Evolutionary conservation across 228 moss, liverwort and hornwort genomes (phyloP).

Genomic region (Sphagnum fallax): DNA sequence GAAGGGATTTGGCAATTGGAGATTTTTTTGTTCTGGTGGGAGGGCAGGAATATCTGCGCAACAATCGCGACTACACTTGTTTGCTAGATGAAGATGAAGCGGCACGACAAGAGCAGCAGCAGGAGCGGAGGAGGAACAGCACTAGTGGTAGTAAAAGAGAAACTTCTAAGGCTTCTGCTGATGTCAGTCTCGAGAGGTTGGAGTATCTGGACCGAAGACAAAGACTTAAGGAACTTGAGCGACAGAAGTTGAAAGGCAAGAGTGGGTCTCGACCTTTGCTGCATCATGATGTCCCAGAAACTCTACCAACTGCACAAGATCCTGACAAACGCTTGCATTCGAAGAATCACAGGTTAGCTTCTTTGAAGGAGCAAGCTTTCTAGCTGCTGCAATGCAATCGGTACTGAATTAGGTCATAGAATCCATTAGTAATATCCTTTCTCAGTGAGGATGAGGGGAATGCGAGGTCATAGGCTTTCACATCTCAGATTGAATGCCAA

Average conservation of each 20-base stretch:
- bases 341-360: constrained; percentile 1
- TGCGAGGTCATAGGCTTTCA: no score
- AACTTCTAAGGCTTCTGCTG: neutral
- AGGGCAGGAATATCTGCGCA: neutral
- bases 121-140: neutral
- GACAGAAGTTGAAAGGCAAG: constrained; percentile 36
- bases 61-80: constrained; percentile 5
- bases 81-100: neutral
- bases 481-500: no score
- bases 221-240: constrained; percentile 46
- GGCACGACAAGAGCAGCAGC: no score
- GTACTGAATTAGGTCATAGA: constrained; percentile 9
- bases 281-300: constrained; percentile 1
- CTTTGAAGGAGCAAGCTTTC: constrained; percentile 9
- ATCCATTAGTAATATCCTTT: neutral
- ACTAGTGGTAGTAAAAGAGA: neutral
- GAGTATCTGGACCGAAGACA: constrained; percentile 31
- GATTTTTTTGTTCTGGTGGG: no score
- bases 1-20: no score
- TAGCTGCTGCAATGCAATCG: constrained; percentile 27
- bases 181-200: constrained; percentile 6
- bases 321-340: constrained; percentile 5
- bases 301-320: constrained; percentile 3
- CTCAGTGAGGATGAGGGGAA: neutral
- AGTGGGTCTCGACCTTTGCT: constrained; percentile 12